These are phyloP conservation scores for Gnetum montanum DNA, from an alignment of 75 land plant species.

Conservation along the genomic window DNA sequence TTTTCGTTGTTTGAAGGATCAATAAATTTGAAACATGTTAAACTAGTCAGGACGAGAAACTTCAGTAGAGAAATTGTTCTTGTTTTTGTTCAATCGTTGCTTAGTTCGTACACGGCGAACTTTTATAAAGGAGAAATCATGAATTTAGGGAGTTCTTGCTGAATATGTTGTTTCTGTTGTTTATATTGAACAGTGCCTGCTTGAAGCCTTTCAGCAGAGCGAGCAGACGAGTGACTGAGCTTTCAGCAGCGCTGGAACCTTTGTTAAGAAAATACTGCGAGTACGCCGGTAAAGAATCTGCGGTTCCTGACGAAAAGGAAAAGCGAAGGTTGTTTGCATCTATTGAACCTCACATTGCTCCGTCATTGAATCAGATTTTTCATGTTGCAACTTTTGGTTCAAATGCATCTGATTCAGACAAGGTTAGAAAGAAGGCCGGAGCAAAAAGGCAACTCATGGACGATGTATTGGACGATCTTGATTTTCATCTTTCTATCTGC, in stretches of 20 bases:
- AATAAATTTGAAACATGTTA: no score
- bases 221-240: slow-evolving; percentile 71
- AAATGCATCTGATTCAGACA: slow-evolving; percentile 6
- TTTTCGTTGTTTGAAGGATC: no score
- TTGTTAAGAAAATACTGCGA: slow-evolving; percentile 74
- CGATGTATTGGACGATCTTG: slow-evolving; percentile 32
- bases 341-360: slow-evolving; percentile 63
- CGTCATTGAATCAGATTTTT: slow-evolving; percentile 53
- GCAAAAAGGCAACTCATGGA: slow-evolving; percentile 13
- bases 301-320: slow-evolving; percentile 49
- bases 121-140: no score
- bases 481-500: slow-evolving; percentile 73
- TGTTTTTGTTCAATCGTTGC: no score
- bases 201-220: slow-evolving; percentile 75
- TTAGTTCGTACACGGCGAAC: no score
- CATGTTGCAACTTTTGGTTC: slow-evolving; percentile 15
- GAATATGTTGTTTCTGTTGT: neutral
- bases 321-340: slow-evolving; percentile 67
- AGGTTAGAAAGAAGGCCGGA: slow-evolving; percentile 12
- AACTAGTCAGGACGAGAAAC: no score
- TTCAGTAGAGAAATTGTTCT: no score
- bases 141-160: no score
- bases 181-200: slow-evolving; percentile 42
- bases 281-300: slow-evolving; percentile 35
- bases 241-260: slow-evolving; percentile 49